Conservation (phyloP, 2,329 filamentous ascomycete genomes). For the Penicillium sp. region DNA sequence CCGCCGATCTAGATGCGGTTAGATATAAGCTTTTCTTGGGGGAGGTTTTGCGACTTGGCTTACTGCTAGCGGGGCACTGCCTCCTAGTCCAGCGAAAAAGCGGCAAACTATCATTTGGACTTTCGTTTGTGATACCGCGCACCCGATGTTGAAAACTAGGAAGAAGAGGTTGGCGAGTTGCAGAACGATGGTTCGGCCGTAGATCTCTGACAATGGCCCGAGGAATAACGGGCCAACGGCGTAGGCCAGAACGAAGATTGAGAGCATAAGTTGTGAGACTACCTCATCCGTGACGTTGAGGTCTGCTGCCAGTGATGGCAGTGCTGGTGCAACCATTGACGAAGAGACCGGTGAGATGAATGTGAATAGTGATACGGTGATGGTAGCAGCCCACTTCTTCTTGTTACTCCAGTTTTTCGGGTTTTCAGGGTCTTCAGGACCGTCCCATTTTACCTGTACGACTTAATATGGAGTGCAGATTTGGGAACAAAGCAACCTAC, state of each 20-base stretch:
- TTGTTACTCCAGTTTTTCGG: conserved; percentile 54
- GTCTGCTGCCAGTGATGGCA: conserved; percentile 53
- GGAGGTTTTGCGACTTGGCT: conserved; percentile 15
- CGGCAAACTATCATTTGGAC: conserved; percentile 57
- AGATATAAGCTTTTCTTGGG: not conserved
- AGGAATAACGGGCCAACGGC: conserved; percentile 53
- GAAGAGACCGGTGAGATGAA: conserved; percentile 64
- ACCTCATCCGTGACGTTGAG: conserved; percentile 51
- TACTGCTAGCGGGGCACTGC: conserved; percentile 55
- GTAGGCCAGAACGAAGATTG: conserved; percentile 56
- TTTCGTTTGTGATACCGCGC: conserved; percentile 54
- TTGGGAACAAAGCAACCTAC: conserved; percentile 14
- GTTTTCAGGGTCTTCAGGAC: conserved; percentile 50
- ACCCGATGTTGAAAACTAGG: conserved; percentile 59
- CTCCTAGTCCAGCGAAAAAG: conserved; percentile 58
- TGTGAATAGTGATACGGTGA: conserved; percentile 57
- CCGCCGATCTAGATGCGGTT: conserved; percentile 41
- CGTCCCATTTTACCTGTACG: conserved; percentile 48
- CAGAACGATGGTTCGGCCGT: conserved; percentile 54
- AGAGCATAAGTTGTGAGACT: conserved; percentile 50
- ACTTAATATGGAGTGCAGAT: not conserved
- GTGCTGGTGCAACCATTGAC: conserved; percentile 56
- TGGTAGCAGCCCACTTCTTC: conserved; percentile 58
- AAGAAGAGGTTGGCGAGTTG: conserved; percentile 56
- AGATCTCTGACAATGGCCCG: conserved; percentile 56